Percentiles rank a stretch among this genome's conserved stretches.
These are phyloP conservation scores for Bruguiera hainesii DNA, from an alignment of 441 rosid genomes.

Conservation along the genomic window DNA sequence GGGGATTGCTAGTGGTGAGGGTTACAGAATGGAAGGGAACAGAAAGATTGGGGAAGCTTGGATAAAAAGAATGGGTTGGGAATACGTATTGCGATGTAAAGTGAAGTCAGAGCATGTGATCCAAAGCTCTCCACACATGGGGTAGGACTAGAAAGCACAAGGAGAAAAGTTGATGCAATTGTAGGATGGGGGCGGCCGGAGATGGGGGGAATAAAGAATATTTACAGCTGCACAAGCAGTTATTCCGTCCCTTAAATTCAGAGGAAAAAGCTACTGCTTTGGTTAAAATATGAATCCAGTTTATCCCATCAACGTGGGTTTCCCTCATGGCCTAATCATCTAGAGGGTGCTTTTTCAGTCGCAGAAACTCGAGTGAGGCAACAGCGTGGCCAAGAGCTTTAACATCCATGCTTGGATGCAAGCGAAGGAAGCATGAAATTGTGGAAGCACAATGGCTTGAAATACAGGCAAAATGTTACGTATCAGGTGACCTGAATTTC, in stretches of 20 bases:
- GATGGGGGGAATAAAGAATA: constrained; percentile 25
- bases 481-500: too few species aligned
- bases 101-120: constrained; percentile 39
- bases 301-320: constrained; percentile 21
- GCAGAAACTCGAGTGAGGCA: not conserved
- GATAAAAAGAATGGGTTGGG: constrained; percentile 25
- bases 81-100: constrained; percentile 36
- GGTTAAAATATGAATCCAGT: constrained; percentile 5
- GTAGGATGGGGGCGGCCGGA: not conserved
- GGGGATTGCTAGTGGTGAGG: constrained; percentile 11
- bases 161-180: constrained; percentile 3
- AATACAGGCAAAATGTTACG: too few species aligned
- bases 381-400: constrained; percentile 18
- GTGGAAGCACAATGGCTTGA: constrained; percentile 1
- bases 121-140: constrained; percentile 39
- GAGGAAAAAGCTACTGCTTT: constrained; percentile 1
- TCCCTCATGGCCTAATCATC: constrained; percentile 8
- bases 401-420: not conserved
- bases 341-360: constrained; percentile 10
- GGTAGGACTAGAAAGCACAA: constrained; percentile 21
- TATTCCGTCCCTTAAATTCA: constrained; percentile 8
- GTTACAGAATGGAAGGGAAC: constrained; percentile 32
- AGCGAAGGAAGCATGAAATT: constrained; percentile 2
- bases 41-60: constrained; percentile 21
- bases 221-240: constrained; percentile 13